Conservation (phyloP, 1,284 basidiomycete species). For the Austroboletus niveus region DNA sequence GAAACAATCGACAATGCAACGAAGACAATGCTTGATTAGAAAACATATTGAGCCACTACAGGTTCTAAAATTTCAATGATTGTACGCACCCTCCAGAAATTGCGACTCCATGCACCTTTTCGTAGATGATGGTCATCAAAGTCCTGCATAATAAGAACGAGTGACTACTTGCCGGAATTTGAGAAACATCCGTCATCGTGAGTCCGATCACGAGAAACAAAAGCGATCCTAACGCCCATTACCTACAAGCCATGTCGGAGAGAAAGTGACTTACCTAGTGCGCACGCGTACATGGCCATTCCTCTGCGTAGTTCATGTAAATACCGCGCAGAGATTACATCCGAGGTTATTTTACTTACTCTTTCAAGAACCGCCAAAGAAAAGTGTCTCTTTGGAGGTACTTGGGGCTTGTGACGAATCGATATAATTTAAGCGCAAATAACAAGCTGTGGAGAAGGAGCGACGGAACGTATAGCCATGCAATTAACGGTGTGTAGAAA, state of each 20-base stretch:
- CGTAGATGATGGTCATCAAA: neutral
- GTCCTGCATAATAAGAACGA: neutral
- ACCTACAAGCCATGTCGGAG: neutral
- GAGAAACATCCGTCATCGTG: conserved; percentile 1
- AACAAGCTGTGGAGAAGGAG: conserved; percentile 20
- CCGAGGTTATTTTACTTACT: conserved; percentile 7
- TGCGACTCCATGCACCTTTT: conserved; percentile 15
- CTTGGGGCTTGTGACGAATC: conserved; percentile 17
- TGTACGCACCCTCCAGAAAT: conserved; percentile 12
- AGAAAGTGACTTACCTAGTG: conserved; percentile 6
- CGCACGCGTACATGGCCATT: conserved; percentile 22
- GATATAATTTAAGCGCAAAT: conserved; percentile 22
- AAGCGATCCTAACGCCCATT: conserved; percentile 13
- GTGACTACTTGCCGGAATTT: conserved; percentile 12
- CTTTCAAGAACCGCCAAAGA: conserved; percentile 19
- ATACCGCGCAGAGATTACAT: neutral
- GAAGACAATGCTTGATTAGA: conserved; percentile 62
- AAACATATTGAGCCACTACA: conserved; percentile 41
- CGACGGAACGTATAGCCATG: conserved; percentile 17
- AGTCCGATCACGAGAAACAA: conserved; percentile 16
- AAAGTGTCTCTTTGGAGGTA: conserved; percentile 11
- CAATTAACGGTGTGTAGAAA: neutral
- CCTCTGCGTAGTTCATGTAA: conserved; percentile 9
- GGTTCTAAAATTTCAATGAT: neutral
- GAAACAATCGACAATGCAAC: conserved; percentile 67